Percentiles rank a stretch among this genome's conserved stretches.
Evolutionary conservation across 768 basidiomycete genomes (phyloP).

Genomic region (Boletellus ananas): DNA sequence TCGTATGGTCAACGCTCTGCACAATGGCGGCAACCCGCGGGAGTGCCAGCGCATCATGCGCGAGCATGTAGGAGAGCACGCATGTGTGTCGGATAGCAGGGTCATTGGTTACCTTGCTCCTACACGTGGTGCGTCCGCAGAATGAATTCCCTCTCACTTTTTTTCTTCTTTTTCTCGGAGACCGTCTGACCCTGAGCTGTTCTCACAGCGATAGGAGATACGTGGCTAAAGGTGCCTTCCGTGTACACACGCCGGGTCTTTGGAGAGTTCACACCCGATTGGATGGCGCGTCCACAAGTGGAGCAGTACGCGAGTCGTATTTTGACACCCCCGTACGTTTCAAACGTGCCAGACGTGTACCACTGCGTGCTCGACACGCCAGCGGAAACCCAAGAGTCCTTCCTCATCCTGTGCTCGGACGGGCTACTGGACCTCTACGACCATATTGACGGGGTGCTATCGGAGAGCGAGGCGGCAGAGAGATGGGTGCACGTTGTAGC

Average conservation of each 20-base stretch:
- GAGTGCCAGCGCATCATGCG: constrained; percentile 27
- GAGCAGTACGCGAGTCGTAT: constrained; percentile 33
- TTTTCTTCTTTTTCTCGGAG: neutral
- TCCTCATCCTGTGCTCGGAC: constrained; percentile 45
- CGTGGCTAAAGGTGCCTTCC: constrained; percentile 33
- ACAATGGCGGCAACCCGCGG: constrained; percentile 28
- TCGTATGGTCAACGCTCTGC: constrained; percentile 24
- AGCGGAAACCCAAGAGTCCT: constrained; percentile 17
- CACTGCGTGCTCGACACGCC: constrained; percentile 30
- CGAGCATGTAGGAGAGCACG: constrained; percentile 31
- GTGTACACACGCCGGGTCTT: constrained; percentile 33
- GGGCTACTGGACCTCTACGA: constrained; percentile 43
- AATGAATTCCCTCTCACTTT: too few relatives aligned
- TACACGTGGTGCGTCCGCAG: constrained; percentile 31
- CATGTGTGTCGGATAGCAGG: constrained; percentile 30
- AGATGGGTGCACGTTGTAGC: constrained; percentile 36
- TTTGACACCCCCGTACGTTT: constrained; percentile 46
- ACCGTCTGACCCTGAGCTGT: constrained; percentile 14
- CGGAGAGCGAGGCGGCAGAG: constrained; percentile 29
- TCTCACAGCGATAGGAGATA: constrained; percentile 33
- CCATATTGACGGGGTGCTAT: constrained; percentile 16
- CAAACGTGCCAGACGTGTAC: constrained; percentile 38
- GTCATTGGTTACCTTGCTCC: constrained; percentile 39
- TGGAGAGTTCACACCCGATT: constrained; percentile 22
- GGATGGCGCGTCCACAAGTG: constrained; percentile 15